Evolutionary conservation across 2,329 filamentous ascomycete genomes (phyloP).

Genomic region (Colletotrichum kahawae): DNA sequence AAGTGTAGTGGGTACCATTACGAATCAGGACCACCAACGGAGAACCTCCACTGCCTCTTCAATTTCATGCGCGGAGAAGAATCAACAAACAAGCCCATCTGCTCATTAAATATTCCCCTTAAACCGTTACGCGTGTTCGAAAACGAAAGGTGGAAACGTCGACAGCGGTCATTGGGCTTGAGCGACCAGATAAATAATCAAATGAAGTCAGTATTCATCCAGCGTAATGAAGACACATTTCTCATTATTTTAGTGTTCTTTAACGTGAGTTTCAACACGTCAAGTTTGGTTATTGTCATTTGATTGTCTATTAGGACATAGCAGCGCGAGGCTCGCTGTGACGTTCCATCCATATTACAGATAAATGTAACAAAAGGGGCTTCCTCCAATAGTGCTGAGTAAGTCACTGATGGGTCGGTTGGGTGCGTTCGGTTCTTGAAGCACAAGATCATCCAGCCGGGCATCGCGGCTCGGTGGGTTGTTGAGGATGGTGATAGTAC

Average conservation of each 20-base stretch:
- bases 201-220: not conserved
- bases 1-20: not conserved
- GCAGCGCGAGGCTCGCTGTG: not conserved
- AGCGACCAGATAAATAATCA: too few species aligned
- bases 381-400: slow-evolving; percentile 34
- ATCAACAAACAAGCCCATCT: too few species aligned
- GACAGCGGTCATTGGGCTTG: too few species aligned
- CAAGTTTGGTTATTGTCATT: too few species aligned
- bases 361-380: slow-evolving; percentile 40
- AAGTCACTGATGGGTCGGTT: slow-evolving; percentile 34
- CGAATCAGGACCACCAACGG: not conserved
- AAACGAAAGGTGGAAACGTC: too few species aligned
- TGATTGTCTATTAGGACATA: not conserved
- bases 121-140: too few species aligned
- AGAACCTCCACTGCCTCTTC: not conserved
- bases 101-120: too few species aligned
- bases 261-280: too few species aligned
- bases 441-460: slow-evolving; percentile 26
- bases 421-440: slow-evolving; percentile 28
- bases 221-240: not conserved
- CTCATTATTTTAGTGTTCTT: not conserved
- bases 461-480: slow-evolving; percentile 25
- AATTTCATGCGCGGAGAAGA: not conserved
- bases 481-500: slow-evolving; percentile 24
- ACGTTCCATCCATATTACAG: not conserved